Percentiles rank a stretch among this genome's conserved stretches.
These are phyloP conservation scores for Phytophthora megakarya DNA, from an alignment of 352 stramenopile genomes.

Conservation along the genomic window DNA sequence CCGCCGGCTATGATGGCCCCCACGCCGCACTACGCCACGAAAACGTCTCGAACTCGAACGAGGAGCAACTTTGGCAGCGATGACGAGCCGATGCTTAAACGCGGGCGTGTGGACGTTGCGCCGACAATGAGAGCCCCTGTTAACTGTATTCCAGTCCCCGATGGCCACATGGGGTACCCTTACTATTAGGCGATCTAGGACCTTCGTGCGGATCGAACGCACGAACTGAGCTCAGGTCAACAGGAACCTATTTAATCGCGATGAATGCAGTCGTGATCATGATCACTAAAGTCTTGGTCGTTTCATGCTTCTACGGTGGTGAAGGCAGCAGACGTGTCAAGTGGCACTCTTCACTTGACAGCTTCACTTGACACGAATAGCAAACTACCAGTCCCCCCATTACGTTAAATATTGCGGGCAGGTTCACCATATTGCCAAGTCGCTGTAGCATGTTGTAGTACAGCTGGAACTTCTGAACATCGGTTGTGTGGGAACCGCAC, in stretches of 20 bases:
- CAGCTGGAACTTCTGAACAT: neutral
- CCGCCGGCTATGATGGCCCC: conserved; percentile 20
- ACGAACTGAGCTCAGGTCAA: conserved; percentile 15
- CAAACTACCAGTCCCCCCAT: too few species aligned
- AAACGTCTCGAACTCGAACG: conserved; percentile 26
- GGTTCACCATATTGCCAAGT: neutral
- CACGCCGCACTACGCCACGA: conserved; percentile 15
- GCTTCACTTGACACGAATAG: neutral
- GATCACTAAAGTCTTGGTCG: conserved; percentile 2
- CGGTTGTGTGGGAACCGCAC: neutral
- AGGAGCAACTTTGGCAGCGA: conserved; percentile 41
- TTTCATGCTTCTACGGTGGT: too few species aligned
- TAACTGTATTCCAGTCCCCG: conserved; percentile 26
- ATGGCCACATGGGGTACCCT: conserved; percentile 18
- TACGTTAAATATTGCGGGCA: too few species aligned
- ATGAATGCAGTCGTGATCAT: conserved; percentile 29
- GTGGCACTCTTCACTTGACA: neutral
- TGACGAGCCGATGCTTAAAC: conserved; percentile 40
- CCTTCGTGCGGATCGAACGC: conserved; percentile 36
- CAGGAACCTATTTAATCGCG: conserved; percentile 36
- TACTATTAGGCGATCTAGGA: conserved; percentile 34
- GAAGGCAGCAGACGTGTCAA: neutral
- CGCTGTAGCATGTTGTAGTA: neutral
- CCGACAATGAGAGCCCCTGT: conserved; percentile 28
- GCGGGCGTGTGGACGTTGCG: conserved; percentile 29